phyloP scores from a whole-genome alignment of 139 green algal genomes.

The Zygnema circumcarinatum region DNA sequence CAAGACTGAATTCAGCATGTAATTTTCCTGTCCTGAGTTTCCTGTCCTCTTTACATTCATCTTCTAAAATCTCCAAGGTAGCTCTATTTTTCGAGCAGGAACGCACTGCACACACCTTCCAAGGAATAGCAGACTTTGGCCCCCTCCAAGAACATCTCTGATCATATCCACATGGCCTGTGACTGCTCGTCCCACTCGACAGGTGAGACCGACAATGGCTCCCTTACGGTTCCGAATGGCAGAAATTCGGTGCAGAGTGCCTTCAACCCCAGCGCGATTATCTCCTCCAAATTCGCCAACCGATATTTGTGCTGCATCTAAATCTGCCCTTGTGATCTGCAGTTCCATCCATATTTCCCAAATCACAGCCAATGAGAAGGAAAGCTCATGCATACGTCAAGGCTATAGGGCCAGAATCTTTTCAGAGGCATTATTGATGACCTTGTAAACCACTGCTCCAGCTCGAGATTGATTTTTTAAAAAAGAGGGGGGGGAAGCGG shows the following conservation, averaged over 20 bases:
- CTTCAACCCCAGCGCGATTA: constrained; percentile 79
- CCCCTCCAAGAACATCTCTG: constrained; percentile 80
- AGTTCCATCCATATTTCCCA: background rate
- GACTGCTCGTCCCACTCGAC: constrained; percentile 90
- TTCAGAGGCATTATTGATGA: too few species aligned
- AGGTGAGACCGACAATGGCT: constrained; percentile 92
- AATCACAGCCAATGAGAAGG: constrained; percentile 21
- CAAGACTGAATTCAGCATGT: background rate
- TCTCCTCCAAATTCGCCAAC: constrained; percentile 86
- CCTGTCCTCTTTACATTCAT: too few species aligned
- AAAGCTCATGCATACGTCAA: too few species aligned
- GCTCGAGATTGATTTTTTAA: too few species aligned
- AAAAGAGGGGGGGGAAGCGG: too few species aligned
- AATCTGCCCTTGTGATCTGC: constrained; percentile 72
- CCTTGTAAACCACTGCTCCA: too few species aligned
- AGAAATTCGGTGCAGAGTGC: constrained; percentile 84
- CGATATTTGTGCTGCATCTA: constrained; percentile 66
- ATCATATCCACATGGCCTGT: constrained; percentile 94
- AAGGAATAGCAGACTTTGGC: constrained; percentile 55
- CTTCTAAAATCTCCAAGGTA: too few species aligned
- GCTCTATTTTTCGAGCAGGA: too few species aligned
- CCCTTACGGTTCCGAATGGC: constrained; percentile 86
- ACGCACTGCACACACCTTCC: too few species aligned
- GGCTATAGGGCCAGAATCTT: background rate
- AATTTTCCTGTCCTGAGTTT: too few species aligned